phyloP scores from a whole-genome alignment of 2,329 filamentous ascomycete species.

The Pseudogymnoascus sp. region DNA sequence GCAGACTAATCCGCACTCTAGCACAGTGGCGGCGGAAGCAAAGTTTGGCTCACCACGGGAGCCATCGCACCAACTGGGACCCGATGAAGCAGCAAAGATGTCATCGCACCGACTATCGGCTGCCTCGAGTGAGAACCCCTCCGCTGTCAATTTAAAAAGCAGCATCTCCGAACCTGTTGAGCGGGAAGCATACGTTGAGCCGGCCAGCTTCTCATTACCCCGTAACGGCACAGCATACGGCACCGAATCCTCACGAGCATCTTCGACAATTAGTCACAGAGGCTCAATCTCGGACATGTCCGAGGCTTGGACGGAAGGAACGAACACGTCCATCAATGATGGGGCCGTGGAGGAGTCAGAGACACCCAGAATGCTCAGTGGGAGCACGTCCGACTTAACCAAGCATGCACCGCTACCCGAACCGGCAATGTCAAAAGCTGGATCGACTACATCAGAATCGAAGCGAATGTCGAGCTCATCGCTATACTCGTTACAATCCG shows the following conservation, averaged over 20 bases:
- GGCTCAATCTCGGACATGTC: constrained; percentile 34
- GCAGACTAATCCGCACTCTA: constrained; percentile 4
- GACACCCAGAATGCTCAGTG: constrained; percentile 38
- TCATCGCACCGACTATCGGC: constrained; percentile 1
- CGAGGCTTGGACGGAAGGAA: constrained; percentile 35
- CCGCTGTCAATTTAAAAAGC: constrained; percentile 4
- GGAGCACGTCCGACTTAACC: constrained; percentile 24
- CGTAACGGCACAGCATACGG: constrained; percentile 31
- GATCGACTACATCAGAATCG: constrained; percentile 46
- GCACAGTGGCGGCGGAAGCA: constrained; percentile 3
- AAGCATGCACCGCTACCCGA: constrained; percentile 37
- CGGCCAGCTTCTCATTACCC: not conserved
- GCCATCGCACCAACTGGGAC: not conserved
- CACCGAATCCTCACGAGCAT: constrained; percentile 22
- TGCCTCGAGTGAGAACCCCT: not conserved
- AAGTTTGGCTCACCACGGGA: constrained; percentile 4
- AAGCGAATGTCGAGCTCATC: constrained; percentile 69
- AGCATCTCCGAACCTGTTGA: not conserved
- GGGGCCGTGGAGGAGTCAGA: constrained; percentile 42
- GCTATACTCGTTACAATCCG: constrained; percentile 60
- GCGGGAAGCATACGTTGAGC: not conserved
- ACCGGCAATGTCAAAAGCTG: constrained; percentile 37
- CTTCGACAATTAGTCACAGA: constrained; percentile 22
- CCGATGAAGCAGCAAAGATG: not conserved
- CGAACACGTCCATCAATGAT: constrained; percentile 30